A percentile compares a stretch with the other conserved stretches of the same genome.
These are phyloP conservation scores for Venturia nashicola DNA, from an alignment of 2,329 filamentous ascomycete species.

Conservation along the genomic window DNA sequence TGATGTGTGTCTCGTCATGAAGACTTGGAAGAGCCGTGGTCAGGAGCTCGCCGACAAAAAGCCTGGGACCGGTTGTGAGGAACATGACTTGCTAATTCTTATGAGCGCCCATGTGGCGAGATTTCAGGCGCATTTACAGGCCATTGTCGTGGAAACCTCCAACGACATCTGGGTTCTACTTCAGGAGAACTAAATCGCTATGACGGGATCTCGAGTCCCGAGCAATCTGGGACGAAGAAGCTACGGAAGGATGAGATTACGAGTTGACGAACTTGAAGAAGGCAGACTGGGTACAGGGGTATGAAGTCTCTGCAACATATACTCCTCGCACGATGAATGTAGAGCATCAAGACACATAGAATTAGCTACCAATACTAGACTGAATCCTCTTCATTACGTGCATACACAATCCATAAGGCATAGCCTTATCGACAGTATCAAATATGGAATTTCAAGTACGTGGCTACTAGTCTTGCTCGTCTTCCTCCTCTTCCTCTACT, in stretches of 20 bases:
- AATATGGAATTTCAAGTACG: not conserved
- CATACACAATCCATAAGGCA: too few species aligned
- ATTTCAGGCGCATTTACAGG: too few species aligned
- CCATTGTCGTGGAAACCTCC: too few species aligned
- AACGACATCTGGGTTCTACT: too few species aligned
- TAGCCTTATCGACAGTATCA: too few species aligned
- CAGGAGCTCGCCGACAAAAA: not conserved
- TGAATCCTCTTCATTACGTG: too few species aligned
- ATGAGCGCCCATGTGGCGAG: not conserved
- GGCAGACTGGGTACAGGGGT: not conserved
- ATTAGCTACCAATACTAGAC: too few species aligned
- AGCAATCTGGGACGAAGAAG: not conserved
- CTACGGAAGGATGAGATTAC: not conserved
- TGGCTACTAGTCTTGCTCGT: not conserved
- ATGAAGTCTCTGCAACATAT: too few species aligned
- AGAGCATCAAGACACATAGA: too few species aligned
- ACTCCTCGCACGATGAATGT: too few species aligned
- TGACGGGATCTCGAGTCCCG: too few species aligned
- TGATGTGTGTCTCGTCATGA: not conserved
- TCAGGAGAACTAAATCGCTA: too few species aligned
- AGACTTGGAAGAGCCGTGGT: not conserved
- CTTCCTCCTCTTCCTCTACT: not conserved
- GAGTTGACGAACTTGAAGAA: not conserved
- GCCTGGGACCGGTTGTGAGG: not conserved
- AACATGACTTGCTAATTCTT: not conserved